A percentile compares a stretch with the other conserved stretches of the same genome.
These are phyloP conservation scores for Echinosophora koreensis DNA, from an alignment of 306 rosid genomes.

Conservation along the genomic window DNA sequence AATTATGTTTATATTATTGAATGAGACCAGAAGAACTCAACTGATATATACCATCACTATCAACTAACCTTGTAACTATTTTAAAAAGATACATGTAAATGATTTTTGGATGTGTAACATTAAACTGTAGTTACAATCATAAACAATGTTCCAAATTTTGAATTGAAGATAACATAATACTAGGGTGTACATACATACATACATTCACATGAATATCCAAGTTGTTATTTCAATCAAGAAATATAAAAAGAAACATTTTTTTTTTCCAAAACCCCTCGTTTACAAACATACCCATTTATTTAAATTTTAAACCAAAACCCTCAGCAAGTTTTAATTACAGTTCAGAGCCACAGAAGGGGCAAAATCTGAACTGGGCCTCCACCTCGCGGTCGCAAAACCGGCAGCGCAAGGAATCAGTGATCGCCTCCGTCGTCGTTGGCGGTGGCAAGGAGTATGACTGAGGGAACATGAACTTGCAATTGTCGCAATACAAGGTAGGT, in stretches of 20 bases:
- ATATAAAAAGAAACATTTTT: too few species aligned
- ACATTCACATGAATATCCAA: too few species aligned
- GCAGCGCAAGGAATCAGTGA: slow-evolving; percentile 55
- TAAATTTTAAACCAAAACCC: background rate
- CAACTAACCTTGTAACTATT: too few species aligned
- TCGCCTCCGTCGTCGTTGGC: background rate
- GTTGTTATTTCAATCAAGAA: background rate
- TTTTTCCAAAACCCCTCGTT: too few species aligned
- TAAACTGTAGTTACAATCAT: background rate
- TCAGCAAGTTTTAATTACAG: slow-evolving; percentile 42
- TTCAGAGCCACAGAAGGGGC: slow-evolving; percentile 84
- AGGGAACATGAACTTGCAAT: slow-evolving; percentile 74
- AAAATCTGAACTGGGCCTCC: slow-evolving; percentile 71
- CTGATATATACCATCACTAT: too few species aligned
- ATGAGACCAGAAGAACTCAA: background rate
- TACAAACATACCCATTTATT: too few species aligned
- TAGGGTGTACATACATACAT: too few species aligned
- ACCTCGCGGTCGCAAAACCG: slow-evolving; percentile 67
- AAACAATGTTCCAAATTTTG: background rate
- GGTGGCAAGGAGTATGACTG: slow-evolving; percentile 60
- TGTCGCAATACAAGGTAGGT: slow-evolving; percentile 62
- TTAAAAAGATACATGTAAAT: too few species aligned
- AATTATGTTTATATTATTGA: too few species aligned
- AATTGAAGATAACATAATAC: background rate
- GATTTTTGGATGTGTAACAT: too few species aligned